Base-by-base conservation (phyloP, 306 rosid genomes). In the Citrullus amarus region DNA sequence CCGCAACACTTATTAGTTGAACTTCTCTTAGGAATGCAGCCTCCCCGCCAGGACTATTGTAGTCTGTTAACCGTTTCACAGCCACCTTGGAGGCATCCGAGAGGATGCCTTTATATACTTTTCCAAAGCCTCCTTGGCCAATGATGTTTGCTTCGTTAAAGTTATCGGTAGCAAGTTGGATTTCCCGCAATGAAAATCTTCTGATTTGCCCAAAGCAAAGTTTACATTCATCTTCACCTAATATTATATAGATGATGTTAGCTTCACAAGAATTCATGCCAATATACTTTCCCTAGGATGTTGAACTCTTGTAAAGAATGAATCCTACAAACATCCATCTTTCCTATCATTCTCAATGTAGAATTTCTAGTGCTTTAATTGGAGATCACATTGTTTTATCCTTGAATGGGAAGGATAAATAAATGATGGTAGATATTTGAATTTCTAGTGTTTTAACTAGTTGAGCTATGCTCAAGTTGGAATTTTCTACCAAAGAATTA, bases 101-200 rank as follows among this genome's bases (percentile, higher is more conserved):
- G 82, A 95, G 97, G 48, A 88, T 69, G 57, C 98, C 98, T 87
- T 78, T 95, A 82, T 92, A 95, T 71, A 95, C 98, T 87, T 89
- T 95, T 76, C 97, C 98, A 84, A 95, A 95, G 8, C 98, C 98
- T 77, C 98, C 98, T 55, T 95, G 97, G 28, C 98, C 98, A 56
- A 95, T 95, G n/a, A 95, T 82, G 83, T 87, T 91, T 84, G 85
- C 84, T 72, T 92, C 96, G 53, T 90, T 79, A 75, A 92, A 95
- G 78, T 89, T 90, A 34, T 87, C 91, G 9, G 97, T 95, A 54
- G 98, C 97, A 53, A 86, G 65, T 77, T 91, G 98, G 71, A 95
- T 79, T 90, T 92, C 98, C 15, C 97, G 90, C 92, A 85, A 86
- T 16, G 96, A 95, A 85, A 95, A 95, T 85, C 88, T 90, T 85